These are phyloP conservation scores for Galerina marginata DNA, from an alignment of 768 basidiomycete species.

Conservation along the genomic window DNA sequence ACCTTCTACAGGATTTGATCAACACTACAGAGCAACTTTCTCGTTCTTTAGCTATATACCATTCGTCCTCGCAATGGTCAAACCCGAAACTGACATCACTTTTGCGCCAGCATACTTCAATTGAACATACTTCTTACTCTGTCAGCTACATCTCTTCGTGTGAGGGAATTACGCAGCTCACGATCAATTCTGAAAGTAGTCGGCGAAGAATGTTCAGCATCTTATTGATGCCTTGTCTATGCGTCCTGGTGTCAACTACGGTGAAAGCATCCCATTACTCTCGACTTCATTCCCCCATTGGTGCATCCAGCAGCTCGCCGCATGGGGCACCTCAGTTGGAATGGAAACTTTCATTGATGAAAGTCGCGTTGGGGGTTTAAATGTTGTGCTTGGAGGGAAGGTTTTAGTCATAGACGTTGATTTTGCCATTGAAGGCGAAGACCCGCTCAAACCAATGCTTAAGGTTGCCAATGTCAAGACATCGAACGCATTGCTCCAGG, in stretches of 20 bases:
- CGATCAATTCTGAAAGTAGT: slow-evolving; percentile 38
- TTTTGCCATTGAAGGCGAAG: slow-evolving; percentile 51
- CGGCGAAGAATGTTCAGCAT: slow-evolving; percentile 57
- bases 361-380: slow-evolving; percentile 49
- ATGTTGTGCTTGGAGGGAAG: slow-evolving; percentile 74
- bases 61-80: slow-evolving; percentile 51
- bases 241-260: slow-evolving; percentile 54
- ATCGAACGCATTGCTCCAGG: slow-evolving; percentile 66
- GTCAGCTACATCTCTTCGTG: slow-evolving; percentile 42
- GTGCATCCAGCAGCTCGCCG: slow-evolving; percentile 62
- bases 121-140: slow-evolving; percentile 55
- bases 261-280: slow-evolving; percentile 67
- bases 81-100: slow-evolving; percentile 73
- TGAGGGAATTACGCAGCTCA: slow-evolving; percentile 10
- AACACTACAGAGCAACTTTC: slow-evolving; percentile 57
- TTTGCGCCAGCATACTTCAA: slow-evolving; percentile 64
- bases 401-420: slow-evolving; percentile 83
- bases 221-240: slow-evolving; percentile 52
- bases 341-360: slow-evolving; percentile 81
- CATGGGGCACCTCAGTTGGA: slow-evolving; percentile 67
- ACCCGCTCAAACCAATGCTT: slow-evolving; percentile 42
- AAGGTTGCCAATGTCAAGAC: slow-evolving; percentile 68
- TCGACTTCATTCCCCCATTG: slow-evolving; percentile 51
- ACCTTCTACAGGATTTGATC: slow-evolving; percentile 55
- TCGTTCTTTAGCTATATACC: slow-evolving; percentile 56